These are phyloP conservation scores for Viola odorata DNA, from an alignment of 345 rosid genomes.

Conservation along the genomic window DNA sequence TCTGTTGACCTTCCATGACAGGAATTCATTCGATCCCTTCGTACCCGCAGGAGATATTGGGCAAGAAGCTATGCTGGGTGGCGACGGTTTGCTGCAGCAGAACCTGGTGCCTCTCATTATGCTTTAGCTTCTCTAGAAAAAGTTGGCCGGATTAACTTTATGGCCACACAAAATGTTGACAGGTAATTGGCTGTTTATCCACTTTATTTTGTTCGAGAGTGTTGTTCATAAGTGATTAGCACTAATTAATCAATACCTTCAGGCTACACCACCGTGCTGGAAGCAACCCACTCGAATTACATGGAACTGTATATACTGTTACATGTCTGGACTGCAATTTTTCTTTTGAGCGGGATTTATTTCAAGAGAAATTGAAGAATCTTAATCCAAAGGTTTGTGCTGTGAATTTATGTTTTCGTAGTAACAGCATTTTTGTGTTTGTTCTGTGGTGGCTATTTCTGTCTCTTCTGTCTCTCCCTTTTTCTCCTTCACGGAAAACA, in stretches of 20 bases:
- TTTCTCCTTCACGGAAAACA: no score
- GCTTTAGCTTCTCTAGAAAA: conserved; percentile 81
- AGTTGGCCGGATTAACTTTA: conserved; percentile 58
- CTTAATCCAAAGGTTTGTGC: conserved; percentile 83
- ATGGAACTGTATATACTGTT: conserved; percentile 79
- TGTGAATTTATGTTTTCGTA: no score
- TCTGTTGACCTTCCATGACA: no score
- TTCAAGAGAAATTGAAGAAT: conserved; percentile 74
- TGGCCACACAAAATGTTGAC: conserved; percentile 92
- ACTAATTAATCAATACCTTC: conserved; percentile 15
- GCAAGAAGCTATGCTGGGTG: conserved; percentile 98
- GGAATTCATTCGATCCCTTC: conserved; percentile 68
- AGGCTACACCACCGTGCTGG: conserved; percentile 93
- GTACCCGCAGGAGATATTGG: conserved; percentile 83
- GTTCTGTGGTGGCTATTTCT: no score
- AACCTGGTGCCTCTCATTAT: conserved; percentile 64
- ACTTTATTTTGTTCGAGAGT: conserved; percentile 5
- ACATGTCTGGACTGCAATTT: conserved; percentile 67
- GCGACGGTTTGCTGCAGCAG: conserved; percentile 74
- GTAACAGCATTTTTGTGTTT: no score
- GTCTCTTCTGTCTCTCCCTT: no score
- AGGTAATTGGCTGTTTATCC: conserved; percentile 31
- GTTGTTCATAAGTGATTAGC: conserved; percentile 5
- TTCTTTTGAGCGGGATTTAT: conserved; percentile 47
- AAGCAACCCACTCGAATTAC: conserved; percentile 79